A percentile compares a stretch with the other conserved stretches of the same genome.
These are phyloP conservation scores for Phoma sp. DNA, from an alignment of 2,329 filamentous ascomycete species.

Conservation along the genomic window DNA sequence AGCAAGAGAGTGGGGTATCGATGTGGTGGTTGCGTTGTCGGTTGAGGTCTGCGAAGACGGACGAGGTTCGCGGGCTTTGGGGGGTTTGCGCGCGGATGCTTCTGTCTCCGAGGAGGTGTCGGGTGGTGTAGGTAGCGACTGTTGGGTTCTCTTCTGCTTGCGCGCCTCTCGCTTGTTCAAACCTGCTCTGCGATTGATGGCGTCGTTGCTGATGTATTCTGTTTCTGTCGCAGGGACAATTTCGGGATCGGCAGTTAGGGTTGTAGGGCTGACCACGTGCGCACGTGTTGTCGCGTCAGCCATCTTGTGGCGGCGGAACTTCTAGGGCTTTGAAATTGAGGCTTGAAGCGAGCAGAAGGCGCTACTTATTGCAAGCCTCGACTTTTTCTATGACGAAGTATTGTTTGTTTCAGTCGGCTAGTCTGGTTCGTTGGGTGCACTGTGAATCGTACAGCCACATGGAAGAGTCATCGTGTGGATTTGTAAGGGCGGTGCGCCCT, in stretches of 20 bases:
- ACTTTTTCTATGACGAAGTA: conserved; percentile 10
- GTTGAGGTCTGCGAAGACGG: not conserved
- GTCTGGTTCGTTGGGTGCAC: conserved; percentile 1
- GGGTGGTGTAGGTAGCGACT: conserved; percentile 24
- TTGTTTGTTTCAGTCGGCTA: not conserved
- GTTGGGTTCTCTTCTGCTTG: conserved; percentile 34
- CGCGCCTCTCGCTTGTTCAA: conserved; percentile 17
- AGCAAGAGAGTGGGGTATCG: conserved; percentile 4
- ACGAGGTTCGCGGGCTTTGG: conserved; percentile 11
- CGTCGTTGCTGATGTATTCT: conserved; percentile 19
- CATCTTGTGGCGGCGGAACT: conserved; percentile 19
- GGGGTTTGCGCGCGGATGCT: conserved; percentile 15
- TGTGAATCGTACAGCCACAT: conserved; percentile 40
- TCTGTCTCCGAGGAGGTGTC: conserved; percentile 28
- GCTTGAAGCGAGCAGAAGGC: not conserved
- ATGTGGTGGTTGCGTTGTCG: not conserved
- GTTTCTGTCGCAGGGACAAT: conserved; percentile 19
- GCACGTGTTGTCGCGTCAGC: conserved; percentile 42
- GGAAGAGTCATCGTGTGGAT: conserved; percentile 43
- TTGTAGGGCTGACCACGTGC: conserved; percentile 39
- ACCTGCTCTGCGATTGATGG: conserved; percentile 16
- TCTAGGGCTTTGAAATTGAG: not conserved
- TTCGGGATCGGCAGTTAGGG: conserved; percentile 26
- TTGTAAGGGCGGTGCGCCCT: conserved; percentile 43
- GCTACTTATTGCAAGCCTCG: conserved; percentile 3